These are phyloP conservation scores for Crucibulum laeve DNA, from an alignment of 768 basidiomycete genomes.

Conservation along the genomic window DNA sequence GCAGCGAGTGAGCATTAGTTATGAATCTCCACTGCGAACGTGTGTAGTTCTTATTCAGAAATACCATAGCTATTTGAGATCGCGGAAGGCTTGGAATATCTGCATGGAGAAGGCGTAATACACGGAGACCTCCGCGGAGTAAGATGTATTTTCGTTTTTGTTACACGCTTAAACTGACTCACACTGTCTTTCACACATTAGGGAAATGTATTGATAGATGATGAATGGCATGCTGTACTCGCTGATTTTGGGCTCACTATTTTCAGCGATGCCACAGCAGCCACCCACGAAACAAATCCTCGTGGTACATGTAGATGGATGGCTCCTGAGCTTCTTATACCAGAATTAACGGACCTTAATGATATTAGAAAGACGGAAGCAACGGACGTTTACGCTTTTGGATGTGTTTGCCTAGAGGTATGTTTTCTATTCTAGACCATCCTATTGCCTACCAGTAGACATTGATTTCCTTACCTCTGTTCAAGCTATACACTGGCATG, in stretches of 20 bases:
- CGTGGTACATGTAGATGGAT: slow-evolving; percentile 21
- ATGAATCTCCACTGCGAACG: neutral
- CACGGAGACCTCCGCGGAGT: slow-evolving; percentile 19
- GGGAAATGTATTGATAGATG: slow-evolving; percentile 20
- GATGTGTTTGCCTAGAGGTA: slow-evolving; percentile 21
- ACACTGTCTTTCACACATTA: neutral
- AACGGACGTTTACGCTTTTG: slow-evolving; percentile 24
- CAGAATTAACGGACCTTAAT: slow-evolving; percentile 12
- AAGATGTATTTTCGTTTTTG: slow-evolving; percentile 2
- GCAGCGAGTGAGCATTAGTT: slow-evolving; percentile 11
- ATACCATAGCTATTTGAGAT: slow-evolving; percentile 3
- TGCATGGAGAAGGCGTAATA: slow-evolving; percentile 12
- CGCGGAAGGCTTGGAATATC: slow-evolving; percentile 13
- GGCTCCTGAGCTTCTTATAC: slow-evolving; percentile 22
- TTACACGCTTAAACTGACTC: neutral
- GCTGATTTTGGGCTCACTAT: slow-evolving; percentile 25
- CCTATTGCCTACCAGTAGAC: neutral
- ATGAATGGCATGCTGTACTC: slow-evolving; percentile 13
- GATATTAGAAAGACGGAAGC: slow-evolving; percentile 10
- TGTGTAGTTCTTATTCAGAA: neutral
- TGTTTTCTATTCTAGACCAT: too few relatives aligned
- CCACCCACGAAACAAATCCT: slow-evolving; percentile 7
- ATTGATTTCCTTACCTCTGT: neutral
- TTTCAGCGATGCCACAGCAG: slow-evolving; percentile 14
- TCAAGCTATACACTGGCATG: slow-evolving; percentile 15